These are phyloP conservation scores for Talaromyces verruculosus DNA, from an alignment of 2,329 filamentous ascomycete species.

Conservation along the genomic window DNA sequence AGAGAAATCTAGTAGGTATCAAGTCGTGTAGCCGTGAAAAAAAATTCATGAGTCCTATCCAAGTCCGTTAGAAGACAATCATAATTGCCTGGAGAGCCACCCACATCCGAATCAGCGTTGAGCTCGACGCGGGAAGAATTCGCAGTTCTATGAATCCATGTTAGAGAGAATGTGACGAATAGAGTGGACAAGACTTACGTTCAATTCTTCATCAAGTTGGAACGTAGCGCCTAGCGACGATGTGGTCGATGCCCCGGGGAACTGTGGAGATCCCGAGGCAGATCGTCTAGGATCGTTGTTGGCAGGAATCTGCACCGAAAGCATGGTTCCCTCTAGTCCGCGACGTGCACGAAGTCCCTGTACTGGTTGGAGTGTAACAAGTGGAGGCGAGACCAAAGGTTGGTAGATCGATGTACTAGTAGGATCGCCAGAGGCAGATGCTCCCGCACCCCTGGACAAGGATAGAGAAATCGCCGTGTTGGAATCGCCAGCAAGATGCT, in stretches of 20 bases:
- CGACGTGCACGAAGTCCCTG: neutral
- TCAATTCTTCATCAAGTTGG: conserved; percentile 14
- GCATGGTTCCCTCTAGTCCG: neutral
- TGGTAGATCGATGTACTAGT: neutral
- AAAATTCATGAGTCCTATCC: neutral
- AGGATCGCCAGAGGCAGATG: neutral
- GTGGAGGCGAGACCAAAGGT: neutral
- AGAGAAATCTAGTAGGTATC: neutral
- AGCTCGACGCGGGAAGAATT: neutral
- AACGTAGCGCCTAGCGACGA: conserved; percentile 10
- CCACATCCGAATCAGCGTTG: neutral
- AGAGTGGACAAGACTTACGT: neutral
- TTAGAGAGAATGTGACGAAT: neutral
- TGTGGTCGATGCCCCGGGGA: neutral
- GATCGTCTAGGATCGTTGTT: conserved; percentile 13
- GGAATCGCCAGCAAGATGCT: neutral
- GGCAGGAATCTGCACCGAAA: conserved; percentile 11
- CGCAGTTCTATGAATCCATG: neutral
- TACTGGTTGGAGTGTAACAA: neutral
- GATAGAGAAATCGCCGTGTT: neutral
- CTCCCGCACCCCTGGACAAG: neutral
- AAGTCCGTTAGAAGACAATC: neutral
- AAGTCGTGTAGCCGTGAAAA: neutral
- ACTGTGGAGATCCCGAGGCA: neutral
- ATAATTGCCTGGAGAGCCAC: neutral